Evolutionary conservation across 2,329 filamentous ascomycete genomes (phyloP), one percentile per base, ranked within the genome.

Genomic region (Cytospora piceae): DNA sequence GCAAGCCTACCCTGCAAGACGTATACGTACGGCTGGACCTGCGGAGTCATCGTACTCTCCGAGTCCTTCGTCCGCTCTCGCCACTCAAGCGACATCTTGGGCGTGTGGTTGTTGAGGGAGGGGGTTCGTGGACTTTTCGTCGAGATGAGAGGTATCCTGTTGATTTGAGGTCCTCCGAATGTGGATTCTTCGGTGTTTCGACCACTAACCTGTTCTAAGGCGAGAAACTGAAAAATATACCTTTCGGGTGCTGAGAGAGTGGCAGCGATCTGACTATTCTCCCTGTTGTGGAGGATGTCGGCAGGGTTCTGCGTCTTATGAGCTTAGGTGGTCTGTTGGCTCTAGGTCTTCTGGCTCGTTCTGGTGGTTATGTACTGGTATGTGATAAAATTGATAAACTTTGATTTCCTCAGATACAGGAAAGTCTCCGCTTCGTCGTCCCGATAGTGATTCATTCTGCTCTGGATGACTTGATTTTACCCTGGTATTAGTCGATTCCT

Each of bases 241-340:
- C 11, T 11, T 42, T n/a, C 39, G 20, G 20, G 5, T 9, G 20
- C 39, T n/a, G 20, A 42, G 20, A 5, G 39, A 6, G 8, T 9
- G 20, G 39, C 7, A 12, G 2, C 20, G 29, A 37, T 55, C 51
- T 42, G 32, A n/a, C 20, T 24, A 1, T 53, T 14, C 51, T 14
- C 58, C 58, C 52, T 52, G 27, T 53, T 61, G 29, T 22, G 27
- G 37, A 51, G 29, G 39, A 29, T 46, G 8, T 12, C 32, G 32
- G 27, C 27, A 34, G 2, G 8, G 11, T 6, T 11, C 15, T 17
- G 12, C 20, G 4, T 42, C 20, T 20, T 37, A 15, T 42, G 39
- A 42, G 6, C 6, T 42, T 2, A n/a, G 39, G 8, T 42, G 7
- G 17, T 42, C 39, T n/a, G 39, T 42, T 42, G 17, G 17, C 5